Conservation (phyloP, 2,329 filamentous ascomycete species). For the Tolypocladium tropicale region DNA sequence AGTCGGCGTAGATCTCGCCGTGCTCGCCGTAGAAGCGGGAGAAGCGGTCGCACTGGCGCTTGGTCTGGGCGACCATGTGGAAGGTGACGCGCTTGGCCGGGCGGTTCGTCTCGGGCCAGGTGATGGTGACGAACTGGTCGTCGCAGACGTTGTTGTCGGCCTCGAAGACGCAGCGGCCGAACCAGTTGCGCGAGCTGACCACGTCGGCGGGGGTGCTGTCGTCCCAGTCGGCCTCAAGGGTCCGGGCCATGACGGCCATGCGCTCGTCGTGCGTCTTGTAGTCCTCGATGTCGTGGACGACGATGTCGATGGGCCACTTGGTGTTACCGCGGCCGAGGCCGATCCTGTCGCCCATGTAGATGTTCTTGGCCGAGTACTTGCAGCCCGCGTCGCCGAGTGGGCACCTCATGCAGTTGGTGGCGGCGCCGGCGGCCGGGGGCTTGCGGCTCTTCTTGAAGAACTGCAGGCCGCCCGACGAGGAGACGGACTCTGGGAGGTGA, state of each 20-base stretch:
- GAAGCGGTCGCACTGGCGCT: conserved; percentile 76
- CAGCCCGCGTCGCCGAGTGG: conserved; percentile 56
- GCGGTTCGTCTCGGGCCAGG: conserved; percentile 63
- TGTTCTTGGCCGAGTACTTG: conserved; percentile 74
- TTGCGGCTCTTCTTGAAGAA: conserved; percentile 71
- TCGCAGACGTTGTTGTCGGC: conserved; percentile 89
- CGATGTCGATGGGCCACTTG: conserved; percentile 77
- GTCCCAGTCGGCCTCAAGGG: conserved; percentile 44
- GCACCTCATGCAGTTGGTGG: conserved; percentile 84
- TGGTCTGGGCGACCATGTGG: conserved; percentile 89
- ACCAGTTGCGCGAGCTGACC: conserved; percentile 57
- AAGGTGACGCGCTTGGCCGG: conserved; percentile 78
- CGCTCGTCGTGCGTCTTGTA: conserved; percentile 36
- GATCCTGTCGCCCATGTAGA: conserved; percentile 61
- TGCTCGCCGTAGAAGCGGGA: conserved; percentile 77
- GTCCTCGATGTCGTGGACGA: conserved; percentile 88
- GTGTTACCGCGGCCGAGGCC: conserved; percentile 56
- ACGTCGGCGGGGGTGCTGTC: conserved; percentile 33
- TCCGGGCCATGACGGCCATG: conserved; percentile 28
- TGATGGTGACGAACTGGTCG: conserved; percentile 80
- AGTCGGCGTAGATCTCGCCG: conserved; percentile 83
- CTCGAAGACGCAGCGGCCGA: conserved; percentile 92
- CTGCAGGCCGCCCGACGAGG: conserved; percentile 65
- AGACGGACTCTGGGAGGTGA: conserved; percentile 67
- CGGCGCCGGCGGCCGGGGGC: conserved; percentile 58